These are phyloP conservation scores for Hysterangium stoloniferum DNA, from an alignment of 768 basidiomycete species.

Conservation along the genomic window DNA sequence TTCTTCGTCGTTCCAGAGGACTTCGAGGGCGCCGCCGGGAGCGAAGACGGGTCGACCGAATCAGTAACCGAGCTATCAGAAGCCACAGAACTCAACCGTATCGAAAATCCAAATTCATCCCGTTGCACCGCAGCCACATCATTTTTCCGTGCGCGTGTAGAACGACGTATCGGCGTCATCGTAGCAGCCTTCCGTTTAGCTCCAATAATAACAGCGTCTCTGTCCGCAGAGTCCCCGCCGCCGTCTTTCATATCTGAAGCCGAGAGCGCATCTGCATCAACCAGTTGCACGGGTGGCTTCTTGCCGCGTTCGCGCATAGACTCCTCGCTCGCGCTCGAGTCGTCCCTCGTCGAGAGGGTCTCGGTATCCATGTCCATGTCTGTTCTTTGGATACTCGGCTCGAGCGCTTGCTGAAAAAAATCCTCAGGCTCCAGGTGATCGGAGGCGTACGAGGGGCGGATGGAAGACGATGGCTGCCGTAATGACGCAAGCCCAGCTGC, in stretches of 20 bases:
- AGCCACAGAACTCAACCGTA: not conserved
- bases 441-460: not conserved
- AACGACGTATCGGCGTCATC: slow-evolving; percentile 2
- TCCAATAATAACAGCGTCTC: no score
- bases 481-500: not conserved
- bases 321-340: slow-evolving; percentile 11
- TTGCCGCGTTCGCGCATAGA: not conserved
- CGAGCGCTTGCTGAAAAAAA: slow-evolving; percentile 11
- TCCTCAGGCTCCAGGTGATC: not conserved
- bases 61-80: not conserved
- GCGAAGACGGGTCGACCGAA: not conserved
- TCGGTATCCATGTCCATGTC: slow-evolving; percentile 11
- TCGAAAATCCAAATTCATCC: slow-evolving; percentile 9
- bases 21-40: not conserved
- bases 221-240: not conserved
- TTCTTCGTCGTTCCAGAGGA: not conserved
- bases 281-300: not conserved
- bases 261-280: not conserved
- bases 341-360: slow-evolving; percentile 10
- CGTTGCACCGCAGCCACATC: not conserved
- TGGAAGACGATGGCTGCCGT: not conserved
- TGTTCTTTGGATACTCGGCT: slow-evolving; percentile 2
- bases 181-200: not conserved
- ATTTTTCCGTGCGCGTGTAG: not conserved
- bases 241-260: not conserved